Evolutionary conservation across 2,329 filamentous ascomycete species (phyloP), one percentile per base, ranked within the genome.

Genomic region (Tolypocladium ophioglossoides): DNA sequence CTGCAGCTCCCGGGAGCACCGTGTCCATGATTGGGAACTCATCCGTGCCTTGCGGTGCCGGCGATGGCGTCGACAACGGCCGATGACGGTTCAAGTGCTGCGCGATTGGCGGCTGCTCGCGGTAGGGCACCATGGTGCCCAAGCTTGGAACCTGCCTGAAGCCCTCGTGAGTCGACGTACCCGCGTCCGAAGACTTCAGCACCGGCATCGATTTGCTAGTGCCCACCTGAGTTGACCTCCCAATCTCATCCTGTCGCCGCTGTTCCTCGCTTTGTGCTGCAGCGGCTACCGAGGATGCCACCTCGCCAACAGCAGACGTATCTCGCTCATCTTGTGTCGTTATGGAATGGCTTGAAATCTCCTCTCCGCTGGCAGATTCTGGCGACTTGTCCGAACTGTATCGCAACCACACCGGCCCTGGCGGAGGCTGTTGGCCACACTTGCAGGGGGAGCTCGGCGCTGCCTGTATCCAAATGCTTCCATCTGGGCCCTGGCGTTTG

Each of bases 71-170:
- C 2, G 68, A 70, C 7, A 64, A 56, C 20, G 70, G 72, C 1
- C 71, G 66, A 8, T 61, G 44, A 5, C 72, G 61, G 35, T 63
- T 62, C 27, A 75, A 59, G 50, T 74, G 69, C 4, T 71, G 69
- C 4, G 70, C 72, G 6, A 74, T 62, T 1, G 69, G 68, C 1
- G 70, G 70, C 34, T 70, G 67, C 37, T 73, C 68, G 6, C 60
- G 65, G 51, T 66, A 61, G 2, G 69, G 65, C 0, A 68, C 58
- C 68, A 72, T 75, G 10, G 66, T 72, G 1, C 73, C 72, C 2
- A 73, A 58, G 44, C 62, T 70, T 0, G 61, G 65, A 1, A 68
- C 64, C 20, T 52, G 57, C 55, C 53, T 62, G 10, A 53, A 27
- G 4, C 48, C 38, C n/a, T 40, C 20, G 14, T 14, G 50, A 12